Evolutionary conservation across 805 yeast genomes (phyloP).

Genomic region (Starmerella riodocensis): DNA sequence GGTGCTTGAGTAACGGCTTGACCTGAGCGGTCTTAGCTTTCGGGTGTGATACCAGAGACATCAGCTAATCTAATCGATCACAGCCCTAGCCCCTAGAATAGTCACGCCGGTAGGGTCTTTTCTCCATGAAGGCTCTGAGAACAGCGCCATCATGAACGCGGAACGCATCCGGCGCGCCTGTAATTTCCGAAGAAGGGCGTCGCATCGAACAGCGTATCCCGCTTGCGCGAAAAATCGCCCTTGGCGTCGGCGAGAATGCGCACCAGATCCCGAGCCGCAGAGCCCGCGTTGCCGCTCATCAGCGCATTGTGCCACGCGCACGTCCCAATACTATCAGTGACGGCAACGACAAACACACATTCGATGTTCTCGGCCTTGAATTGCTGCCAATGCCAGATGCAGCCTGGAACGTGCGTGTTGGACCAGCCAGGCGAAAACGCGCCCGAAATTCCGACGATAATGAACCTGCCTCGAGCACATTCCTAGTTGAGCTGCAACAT

Average conservation of each 20-base stretch:
- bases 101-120: no score
- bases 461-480: slow-evolving; percentile 35
- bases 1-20: no score
- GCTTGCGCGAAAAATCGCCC: slow-evolving; percentile 53
- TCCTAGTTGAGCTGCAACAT: slow-evolving; percentile 41
- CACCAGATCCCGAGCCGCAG: slow-evolving; percentile 30
- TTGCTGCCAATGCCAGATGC: slow-evolving; percentile 36
- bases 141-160: slow-evolving; percentile 66
- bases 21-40: no score
- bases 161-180: slow-evolving; percentile 63
- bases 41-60: no score
- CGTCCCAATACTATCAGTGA: slow-evolving; percentile 77
- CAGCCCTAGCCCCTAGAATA: no score
- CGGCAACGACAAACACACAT: slow-evolving; percentile 55
- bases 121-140: slow-evolving; percentile 54
- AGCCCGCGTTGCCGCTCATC: slow-evolving; percentile 11
- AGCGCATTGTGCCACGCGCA: slow-evolving; percentile 57
- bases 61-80: no score
- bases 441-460: slow-evolving; percentile 55
- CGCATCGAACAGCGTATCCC: slow-evolving; percentile 66
- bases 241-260: slow-evolving; percentile 60
- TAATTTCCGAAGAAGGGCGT: slow-evolving; percentile 59
- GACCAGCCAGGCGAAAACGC: slow-evolving; percentile 77
- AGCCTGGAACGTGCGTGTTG: slow-evolving; percentile 63
- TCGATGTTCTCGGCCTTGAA: slow-evolving; percentile 53